A percentile compares a stretch with the other conserved stretches of the same genome.
Evolutionary conservation across 805 yeast species (phyloP).

Genomic region (Schwanniomyces occidentalis): DNA sequence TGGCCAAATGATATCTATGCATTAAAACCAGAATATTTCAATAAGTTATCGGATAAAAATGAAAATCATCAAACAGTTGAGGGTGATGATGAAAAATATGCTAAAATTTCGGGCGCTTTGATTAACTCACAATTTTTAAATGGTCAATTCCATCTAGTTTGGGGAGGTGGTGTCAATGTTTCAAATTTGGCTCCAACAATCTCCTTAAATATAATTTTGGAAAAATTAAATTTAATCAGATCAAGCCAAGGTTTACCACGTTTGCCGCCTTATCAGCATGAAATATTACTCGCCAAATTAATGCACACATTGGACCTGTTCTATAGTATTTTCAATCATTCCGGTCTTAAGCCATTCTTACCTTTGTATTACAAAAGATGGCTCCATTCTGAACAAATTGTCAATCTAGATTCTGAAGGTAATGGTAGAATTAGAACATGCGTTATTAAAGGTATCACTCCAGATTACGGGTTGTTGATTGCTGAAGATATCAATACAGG

Average conservation of each 20-base stretch:
- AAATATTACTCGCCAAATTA: slow-evolving; percentile 63
- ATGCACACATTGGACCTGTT: slow-evolving; percentile 66
- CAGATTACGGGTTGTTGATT: slow-evolving; percentile 78
- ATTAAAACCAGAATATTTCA: slow-evolving; percentile 59
- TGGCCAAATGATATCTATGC: slow-evolving; percentile 97
- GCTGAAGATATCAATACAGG: slow-evolving; percentile 74
- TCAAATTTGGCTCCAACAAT: slow-evolving; percentile 90
- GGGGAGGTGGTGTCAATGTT: slow-evolving; percentile 88
- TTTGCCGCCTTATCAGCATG: slow-evolving; percentile 51
- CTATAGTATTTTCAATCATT: slow-evolving; percentile 53
- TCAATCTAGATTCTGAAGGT: slow-evolving; percentile 60
- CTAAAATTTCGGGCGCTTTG: slow-evolving; percentile 80
- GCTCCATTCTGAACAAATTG: slow-evolving; percentile 76
- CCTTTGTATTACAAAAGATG: slow-evolving; percentile 76
- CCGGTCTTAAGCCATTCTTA: slow-evolving; percentile 71
- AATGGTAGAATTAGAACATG: slow-evolving; percentile 49
- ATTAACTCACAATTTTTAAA: slow-evolving; percentile 74
- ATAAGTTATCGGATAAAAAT: slow-evolving; percentile 27
- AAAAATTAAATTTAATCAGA: slow-evolving; percentile 56
- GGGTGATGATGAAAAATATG: slow-evolving; percentile 63
- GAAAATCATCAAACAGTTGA: slow-evolving; percentile 38
- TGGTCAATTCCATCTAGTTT: slow-evolving; percentile 61
- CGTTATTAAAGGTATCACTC: slow-evolving; percentile 74
- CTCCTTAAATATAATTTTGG: slow-evolving; percentile 72
- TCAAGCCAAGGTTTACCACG: slow-evolving; percentile 36